Conservation (phyloP, 202 grass and related monocot genomes). For the Schoenoplectus triqueter region DNA sequence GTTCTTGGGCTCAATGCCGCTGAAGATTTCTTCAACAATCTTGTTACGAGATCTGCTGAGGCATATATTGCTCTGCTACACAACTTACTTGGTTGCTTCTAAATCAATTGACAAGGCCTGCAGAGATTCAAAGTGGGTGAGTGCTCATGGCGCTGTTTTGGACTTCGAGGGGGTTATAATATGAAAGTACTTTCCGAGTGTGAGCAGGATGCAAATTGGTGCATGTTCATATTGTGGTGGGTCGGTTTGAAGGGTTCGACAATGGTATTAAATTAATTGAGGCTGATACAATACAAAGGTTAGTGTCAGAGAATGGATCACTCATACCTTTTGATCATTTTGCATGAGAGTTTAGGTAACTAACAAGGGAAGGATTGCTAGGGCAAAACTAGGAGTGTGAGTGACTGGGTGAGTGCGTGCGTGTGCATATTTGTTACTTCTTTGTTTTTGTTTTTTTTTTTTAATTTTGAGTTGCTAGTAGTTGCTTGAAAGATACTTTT, state of each 20-base stretch:
- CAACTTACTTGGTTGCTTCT: constrained; percentile 57
- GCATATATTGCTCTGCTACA: constrained; percentile 81
- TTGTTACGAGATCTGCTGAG: constrained; percentile 45
- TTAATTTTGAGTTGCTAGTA: too few species aligned
- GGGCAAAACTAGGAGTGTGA: too few species aligned
- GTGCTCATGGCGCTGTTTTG: constrained; percentile 55
- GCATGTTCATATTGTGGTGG: constrained; percentile 41
- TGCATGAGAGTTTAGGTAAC: constrained; percentile 59
- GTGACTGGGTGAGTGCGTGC: too few species aligned
- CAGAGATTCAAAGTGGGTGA: constrained; percentile 59
- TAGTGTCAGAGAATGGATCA: constrained; percentile 74
- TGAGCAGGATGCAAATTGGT: constrained; percentile 56
- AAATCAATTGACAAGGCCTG: constrained; percentile 79
- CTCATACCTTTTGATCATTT: constrained; percentile 66
- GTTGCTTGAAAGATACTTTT: too few species aligned
- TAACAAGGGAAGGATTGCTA: constrained; percentile 46
- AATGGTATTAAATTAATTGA: constrained; percentile 50
- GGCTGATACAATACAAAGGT: constrained; percentile 53
- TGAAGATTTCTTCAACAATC: constrained; percentile 47
- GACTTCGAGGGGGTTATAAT: constrained; percentile 48
- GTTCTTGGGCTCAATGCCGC: constrained; percentile 77
- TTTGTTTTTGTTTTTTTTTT: too few species aligned
- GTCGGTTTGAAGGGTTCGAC: constrained; percentile 53
- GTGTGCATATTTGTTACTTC: too few species aligned
- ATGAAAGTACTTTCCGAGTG: constrained; percentile 67